Evolutionary conservation across 2,329 filamentous ascomycete species (phyloP), one percentile per base, ranked within the genome.

Genomic region (Mycosphaerelloides madeirae): DNA sequence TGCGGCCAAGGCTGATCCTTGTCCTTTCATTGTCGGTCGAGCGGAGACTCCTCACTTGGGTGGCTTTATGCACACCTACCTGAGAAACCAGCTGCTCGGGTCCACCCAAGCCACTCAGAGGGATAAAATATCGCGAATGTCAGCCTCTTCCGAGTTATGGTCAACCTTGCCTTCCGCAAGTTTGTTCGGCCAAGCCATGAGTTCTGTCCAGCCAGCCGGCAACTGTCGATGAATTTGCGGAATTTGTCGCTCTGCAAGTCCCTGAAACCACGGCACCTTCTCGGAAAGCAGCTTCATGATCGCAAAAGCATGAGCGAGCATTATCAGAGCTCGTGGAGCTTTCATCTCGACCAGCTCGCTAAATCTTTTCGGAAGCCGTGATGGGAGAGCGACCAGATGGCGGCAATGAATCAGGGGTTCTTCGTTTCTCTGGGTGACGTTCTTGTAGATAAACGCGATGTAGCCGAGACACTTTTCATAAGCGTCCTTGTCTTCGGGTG

Each of bases 281-380:
- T 53, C 41, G 3, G 54, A 44, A 14, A 61, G 40, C 13, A 61
- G 43, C 40, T 58, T 55, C 44, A 55, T 57, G 22, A 44, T 49
- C 8, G 55, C 55, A 34, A 59, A 58, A 6, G 53, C 43, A 40
- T 59, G 50, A 13, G 53, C 53, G 16, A 59, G 44, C 3, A 59
- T 50, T 11, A 50, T 49, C 41, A 59, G 20, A 7, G 56, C 58
- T 14, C 56, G 43, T 12, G 56, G 57, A 20, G 42, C 36, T 28
- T 48, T 45, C 32, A 49, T 33, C 18, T 58, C 57, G 9, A 60
- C 31, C n/a, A 59, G 31, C 28, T 56, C 52, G 7, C 31, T 48
- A 32, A 60, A 61, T 16, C 52, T 45, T 8, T 48, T 38, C 6
- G 53, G 45, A n/a, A 57, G 41, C n/a, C 55, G 38, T 9, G 57